Evolutionary conservation across 2,329 filamentous ascomycete genomes (phyloP).

Genomic region (Dendrostoma leiphaemia): DNA sequence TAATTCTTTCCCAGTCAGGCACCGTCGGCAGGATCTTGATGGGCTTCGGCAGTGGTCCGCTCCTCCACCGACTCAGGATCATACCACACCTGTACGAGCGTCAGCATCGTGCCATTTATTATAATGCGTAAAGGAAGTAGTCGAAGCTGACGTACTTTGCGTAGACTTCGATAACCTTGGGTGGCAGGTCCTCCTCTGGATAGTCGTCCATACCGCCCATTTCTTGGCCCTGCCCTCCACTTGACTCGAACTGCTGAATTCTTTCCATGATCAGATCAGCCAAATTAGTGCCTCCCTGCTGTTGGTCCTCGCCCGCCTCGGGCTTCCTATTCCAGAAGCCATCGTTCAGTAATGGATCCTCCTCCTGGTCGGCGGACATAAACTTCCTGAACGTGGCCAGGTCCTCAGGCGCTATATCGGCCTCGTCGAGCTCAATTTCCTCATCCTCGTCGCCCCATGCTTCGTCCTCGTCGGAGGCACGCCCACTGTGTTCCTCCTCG

Average conservation of each 20-base stretch:
- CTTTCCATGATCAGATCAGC: constrained; percentile 92
- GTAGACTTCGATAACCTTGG: constrained; percentile 92
- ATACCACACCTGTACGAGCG: constrained; percentile 64
- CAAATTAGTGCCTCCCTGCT: constrained; percentile 66
- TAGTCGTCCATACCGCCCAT: constrained; percentile 70
- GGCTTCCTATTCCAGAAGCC: constrained; percentile 44
- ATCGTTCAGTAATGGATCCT: constrained; percentile 70
- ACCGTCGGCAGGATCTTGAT: constrained; percentile 96
- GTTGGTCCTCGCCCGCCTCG: constrained; percentile 40
- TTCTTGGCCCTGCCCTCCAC: constrained; percentile 40
- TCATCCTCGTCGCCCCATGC: constrained; percentile 81
- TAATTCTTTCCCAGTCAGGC: constrained; percentile 86
- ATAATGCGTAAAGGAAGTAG: neutral
- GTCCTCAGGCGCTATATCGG: constrained; percentile 86
- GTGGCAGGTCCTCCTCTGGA: constrained; percentile 69
- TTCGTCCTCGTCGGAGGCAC: constrained; percentile 53
- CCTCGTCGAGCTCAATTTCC: constrained; percentile 54
- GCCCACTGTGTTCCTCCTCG: constrained; percentile 46
- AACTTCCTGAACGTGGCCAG: constrained; percentile 90
- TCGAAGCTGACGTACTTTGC: constrained; percentile 60
- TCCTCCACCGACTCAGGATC: constrained; percentile 89
- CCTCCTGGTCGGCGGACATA: constrained; percentile 67
- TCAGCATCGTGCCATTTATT: constrained; percentile 18
- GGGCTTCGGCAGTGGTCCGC: constrained; percentile 92
- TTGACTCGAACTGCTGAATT: constrained; percentile 86